Evolutionary conservation across 257 asterid species (phyloP).

Genomic region (Euphrasia confusa): DNA sequence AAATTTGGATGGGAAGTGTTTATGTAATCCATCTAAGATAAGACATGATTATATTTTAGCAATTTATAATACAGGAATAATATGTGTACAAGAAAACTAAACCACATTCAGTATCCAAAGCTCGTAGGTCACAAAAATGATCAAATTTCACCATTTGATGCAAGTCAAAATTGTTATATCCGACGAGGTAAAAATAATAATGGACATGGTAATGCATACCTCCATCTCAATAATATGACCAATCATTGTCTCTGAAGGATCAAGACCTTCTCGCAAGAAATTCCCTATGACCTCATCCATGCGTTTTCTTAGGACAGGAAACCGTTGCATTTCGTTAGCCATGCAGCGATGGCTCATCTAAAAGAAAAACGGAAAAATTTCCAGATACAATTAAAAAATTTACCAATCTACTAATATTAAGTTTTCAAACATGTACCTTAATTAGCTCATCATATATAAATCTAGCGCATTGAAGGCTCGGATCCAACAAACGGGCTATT

Average conservation of each 20-base stretch:
- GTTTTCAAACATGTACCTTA: conserved; percentile 43
- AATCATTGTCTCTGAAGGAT: conserved; percentile 89
- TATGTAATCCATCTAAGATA: conserved; percentile 53
- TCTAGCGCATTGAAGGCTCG: conserved; percentile 96
- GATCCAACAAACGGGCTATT: conserved; percentile 89
- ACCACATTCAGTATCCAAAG: background rate
- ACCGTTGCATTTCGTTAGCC: conserved; percentile 87
- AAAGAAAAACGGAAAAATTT: conserved; percentile 26
- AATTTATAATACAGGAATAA: conserved; percentile 40
- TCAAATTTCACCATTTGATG: background rate
- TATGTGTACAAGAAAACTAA: background rate
- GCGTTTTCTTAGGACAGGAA: conserved; percentile 76
- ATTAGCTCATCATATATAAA: conserved; percentile 91
- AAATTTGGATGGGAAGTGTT: conserved; percentile 68
- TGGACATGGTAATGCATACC: conserved; percentile 34
- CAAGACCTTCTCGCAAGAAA: conserved; percentile 90
- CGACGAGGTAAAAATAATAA: conserved; percentile 24
- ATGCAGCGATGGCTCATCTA: conserved; percentile 96
- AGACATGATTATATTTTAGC: conserved; percentile 25
- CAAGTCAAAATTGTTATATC: conserved; percentile 24
- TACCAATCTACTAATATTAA: conserved; percentile 10
- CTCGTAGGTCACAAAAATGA: conserved; percentile 31
- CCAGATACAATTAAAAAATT: conserved; percentile 9
- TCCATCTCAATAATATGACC: conserved; percentile 94
- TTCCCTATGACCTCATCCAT: conserved; percentile 88